Percentiles rank a stretch among this genome's conserved stretches.
Evolutionary conservation across 73 alveolate genomes (phyloP).

Genomic region (Paraurostyla sp.): DNA sequence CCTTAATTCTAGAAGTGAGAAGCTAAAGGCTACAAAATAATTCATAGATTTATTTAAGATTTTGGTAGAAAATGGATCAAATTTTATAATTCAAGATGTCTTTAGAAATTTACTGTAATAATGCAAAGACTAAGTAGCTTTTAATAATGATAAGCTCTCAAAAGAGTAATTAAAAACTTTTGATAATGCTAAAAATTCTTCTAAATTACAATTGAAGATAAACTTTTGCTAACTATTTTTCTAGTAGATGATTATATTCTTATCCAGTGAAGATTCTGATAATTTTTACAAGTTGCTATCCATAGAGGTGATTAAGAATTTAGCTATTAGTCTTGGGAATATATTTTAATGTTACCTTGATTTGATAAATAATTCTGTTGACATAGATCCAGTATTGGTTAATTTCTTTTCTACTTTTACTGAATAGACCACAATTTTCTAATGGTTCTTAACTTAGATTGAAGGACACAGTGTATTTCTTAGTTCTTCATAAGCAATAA

Average conservation of each 20-base stretch:
- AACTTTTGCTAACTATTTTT: background rate
- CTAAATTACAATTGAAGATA: background rate
- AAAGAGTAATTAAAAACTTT: background rate
- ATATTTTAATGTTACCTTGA: background rate
- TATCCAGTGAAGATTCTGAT: background rate
- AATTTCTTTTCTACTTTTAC: background rate
- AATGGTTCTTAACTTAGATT: background rate
- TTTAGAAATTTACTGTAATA: background rate
- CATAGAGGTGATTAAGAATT: background rate
- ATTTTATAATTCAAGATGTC: conserved; percentile 12
- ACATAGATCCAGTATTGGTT: background rate
- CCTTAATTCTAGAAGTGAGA: background rate
- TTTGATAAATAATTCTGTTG: background rate
- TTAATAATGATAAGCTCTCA: background rate
- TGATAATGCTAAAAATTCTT: background rate
- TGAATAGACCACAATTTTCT: background rate
- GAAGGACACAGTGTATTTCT: background rate
- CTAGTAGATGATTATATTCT: background rate
- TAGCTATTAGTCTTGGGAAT: background rate
- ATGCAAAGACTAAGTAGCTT: conserved; percentile 15
- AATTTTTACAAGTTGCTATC: background rate
- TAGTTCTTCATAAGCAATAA: background rate
- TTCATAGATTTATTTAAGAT: background rate
- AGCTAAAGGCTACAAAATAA: background rate
- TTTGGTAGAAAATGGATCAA: background rate